Base-by-base conservation (phyloP, 2,329 filamentous ascomycete species). In the Stachybotrys chartarum region DNA sequence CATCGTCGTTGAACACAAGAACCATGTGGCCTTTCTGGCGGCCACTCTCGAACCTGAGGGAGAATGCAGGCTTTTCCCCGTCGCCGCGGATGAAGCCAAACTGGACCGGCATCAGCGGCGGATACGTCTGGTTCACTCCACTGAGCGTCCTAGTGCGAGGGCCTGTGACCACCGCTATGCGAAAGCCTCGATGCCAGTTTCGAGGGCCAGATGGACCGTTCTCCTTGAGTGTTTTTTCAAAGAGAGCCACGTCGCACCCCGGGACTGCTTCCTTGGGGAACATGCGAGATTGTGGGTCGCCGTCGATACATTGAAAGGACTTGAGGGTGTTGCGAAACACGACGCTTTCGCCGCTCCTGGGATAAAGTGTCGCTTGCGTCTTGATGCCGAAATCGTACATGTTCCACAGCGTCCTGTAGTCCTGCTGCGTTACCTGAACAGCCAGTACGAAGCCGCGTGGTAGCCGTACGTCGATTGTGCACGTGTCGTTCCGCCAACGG, bases 351-450 rank as follows among this genome's bases (percentile, higher is more conserved):
- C 90, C 87, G 32, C 78, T 77, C 46, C 84, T 81, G 7, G 85
- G 83, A 42, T 84, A 83, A 47, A 96, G 76, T 53, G 84, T 88
- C 30, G 80, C 78, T 64, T 91, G 87, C 2, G 93, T 83, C 63
- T 88, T 90, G 60, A 81, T 82, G 30, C 88, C 90, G 67, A 95
- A 93, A 57, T 96, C 90, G 60, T 91, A 90, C 70, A 95, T 90
- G 62, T 84, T 88, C 83, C 87, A 92, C 11, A 96, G 72, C 59
- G 82, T 85, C 58, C 86, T 83, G 73, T 88, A 96, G 66, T 96
- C 90, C n/a, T 81, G 75, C 63, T 91, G 88, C 14, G 78, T 79
- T 66, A 91, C 85, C 59, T 87, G 84, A 17, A 94, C 74, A 18
- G 81, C 82, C 47, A 96, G 72, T 56, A 86, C 75, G 64, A 94